Base-by-base conservation (phyloP, 2,329 filamentous ascomycete species). In the Fusarium multiceps region DNA sequence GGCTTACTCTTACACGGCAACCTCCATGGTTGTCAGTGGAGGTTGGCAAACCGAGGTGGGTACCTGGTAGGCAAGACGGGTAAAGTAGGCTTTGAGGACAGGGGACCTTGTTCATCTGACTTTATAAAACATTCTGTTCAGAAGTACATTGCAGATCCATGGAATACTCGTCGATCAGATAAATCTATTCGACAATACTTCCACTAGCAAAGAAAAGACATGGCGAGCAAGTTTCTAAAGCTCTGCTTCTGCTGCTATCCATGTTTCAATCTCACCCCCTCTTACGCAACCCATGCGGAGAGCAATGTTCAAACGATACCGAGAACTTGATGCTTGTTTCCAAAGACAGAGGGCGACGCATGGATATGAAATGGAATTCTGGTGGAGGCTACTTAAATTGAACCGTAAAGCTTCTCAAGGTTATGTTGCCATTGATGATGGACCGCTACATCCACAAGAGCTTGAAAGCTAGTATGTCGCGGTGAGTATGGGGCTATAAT, bases 401-500 rank as follows among this genome's bases (percentile, higher is more conserved):
- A 37, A 46, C 14, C 9, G 3, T 25, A 13, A 27, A 12, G n/a
- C n/a, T 42, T 10, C 28, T 13, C 28, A 41, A 43, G 13, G 28
- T 28, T 23, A 49, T 92, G 87, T 80, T 85, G 85, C 89, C 88
- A 80, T 80, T 80, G 82, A 85, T 85, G 84, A 90, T 92, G 90
- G 91, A 93, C 89, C 90, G 84, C 86, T 80, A 83, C 85, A 86
- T 83, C 87, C 88, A 92, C 81, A 76, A 50, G 74, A 78, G 80
- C 72, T 80, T 40, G 76, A 79, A 20, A 40, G 71, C 73, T 78
- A 81, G 83, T 83, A 85, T 85, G 86, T 83, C 83, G 87, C 86
- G 89, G 89, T 92, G 90, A 93, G 90, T 92, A 89, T 82, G 80
- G 80, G 85, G 85, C 72, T 53, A 27, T 50, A 27, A 74, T 89